A percentile compares a stretch with the other conserved stretches of the same genome.
Conservation (phyloP, 208 protist genomes). For the Leishmania tarentolae region DNA sequence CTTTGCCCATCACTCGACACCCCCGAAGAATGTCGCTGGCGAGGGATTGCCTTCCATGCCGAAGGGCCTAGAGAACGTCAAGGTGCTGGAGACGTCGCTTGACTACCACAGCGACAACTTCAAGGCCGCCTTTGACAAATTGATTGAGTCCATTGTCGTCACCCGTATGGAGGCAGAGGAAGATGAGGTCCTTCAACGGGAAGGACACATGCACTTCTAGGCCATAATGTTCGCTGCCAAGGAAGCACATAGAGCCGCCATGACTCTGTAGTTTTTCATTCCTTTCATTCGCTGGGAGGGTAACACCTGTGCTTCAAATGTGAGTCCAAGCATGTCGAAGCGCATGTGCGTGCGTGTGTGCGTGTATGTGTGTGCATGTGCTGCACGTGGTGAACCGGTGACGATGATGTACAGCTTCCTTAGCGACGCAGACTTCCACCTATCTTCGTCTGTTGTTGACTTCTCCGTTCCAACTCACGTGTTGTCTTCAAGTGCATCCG, state of each 20-base stretch:
- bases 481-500: not conserved
- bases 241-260: not conserved
- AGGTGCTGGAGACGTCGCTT: conserved; percentile 82
- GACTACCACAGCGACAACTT: conserved; percentile 91
- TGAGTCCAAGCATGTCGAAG: not conserved
- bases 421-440: not conserved
- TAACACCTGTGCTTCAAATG: not conserved
- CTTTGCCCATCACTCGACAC: conserved; percentile 78
- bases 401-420: conserved; percentile 2
- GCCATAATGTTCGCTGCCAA: too few species aligned
- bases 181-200: conserved; percentile 62
- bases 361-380: not conserved
- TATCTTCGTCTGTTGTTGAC: not conserved
- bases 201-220: conserved; percentile 36
- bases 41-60: conserved; percentile 60
- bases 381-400: not conserved
- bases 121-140: conserved; percentile 87
- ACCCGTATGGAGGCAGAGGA: conserved; percentile 73
- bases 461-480: not conserved
- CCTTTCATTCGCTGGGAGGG: not conserved
- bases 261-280: not conserved
- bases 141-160: conserved; percentile 74
- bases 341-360: not conserved
- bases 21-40: conserved; percentile 32
- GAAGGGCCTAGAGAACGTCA: conserved; percentile 75